These are phyloP conservation scores for Syzygium grande DNA, from an alignment of 345 rosid species.

Conservation along the genomic window DNA sequence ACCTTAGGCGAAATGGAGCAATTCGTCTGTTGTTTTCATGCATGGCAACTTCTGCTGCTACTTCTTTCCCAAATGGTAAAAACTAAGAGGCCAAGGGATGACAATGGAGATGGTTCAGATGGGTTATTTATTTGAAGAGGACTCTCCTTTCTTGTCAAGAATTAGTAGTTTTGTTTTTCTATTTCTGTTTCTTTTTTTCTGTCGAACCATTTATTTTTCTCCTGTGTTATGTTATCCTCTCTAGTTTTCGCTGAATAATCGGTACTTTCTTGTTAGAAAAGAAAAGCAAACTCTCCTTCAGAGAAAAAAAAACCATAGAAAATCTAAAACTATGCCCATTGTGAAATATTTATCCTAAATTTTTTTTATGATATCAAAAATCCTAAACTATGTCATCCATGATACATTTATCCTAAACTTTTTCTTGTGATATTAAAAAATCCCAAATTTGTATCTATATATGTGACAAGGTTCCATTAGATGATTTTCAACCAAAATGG, in stretches of 20 bases:
- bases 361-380: too few species aligned
- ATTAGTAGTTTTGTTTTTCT: slow-evolving; percentile 18
- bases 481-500: too few species aligned
- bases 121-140: slow-evolving; percentile 8
- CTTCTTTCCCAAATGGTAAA: not conserved
- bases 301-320: too few species aligned
- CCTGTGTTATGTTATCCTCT: not conserved
- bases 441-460: too few species aligned
- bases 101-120: not conserved
- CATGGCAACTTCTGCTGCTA: not conserved
- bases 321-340: too few species aligned
- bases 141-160: slow-evolving; percentile 35
- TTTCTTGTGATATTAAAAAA: too few species aligned
- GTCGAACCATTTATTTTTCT: not conserved
- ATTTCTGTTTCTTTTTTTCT: not conserved
- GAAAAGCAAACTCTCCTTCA: not conserved
- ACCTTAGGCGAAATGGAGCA: not conserved
- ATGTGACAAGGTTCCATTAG: too few species aligned
- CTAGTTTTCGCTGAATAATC: not conserved
- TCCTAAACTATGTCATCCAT: too few species aligned
- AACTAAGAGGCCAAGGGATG: not conserved
- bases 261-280: not conserved
- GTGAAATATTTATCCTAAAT: too few species aligned
- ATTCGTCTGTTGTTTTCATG: not conserved
- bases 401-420: too few species aligned